phyloP scores from a whole-genome alignment of 148 eudicot genomes.

The Camellia granthamiana region DNA sequence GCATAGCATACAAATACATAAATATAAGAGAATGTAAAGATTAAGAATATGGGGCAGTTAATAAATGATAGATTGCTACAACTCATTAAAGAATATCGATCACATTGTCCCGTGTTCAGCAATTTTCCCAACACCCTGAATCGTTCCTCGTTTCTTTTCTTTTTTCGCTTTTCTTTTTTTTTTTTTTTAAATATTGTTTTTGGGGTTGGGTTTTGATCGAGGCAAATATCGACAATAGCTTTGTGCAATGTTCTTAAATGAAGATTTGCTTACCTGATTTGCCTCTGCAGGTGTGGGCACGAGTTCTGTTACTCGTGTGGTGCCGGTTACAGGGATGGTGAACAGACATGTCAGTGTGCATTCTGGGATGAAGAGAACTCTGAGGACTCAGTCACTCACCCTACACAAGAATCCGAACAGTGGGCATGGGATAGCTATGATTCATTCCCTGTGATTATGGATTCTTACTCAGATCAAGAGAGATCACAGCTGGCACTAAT shows the following conservation, averaged over 20 bases:
- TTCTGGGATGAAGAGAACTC: constrained; percentile 52
- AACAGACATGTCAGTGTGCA: constrained; percentile 63
- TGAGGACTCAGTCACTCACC: constrained; percentile 24
- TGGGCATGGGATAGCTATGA: constrained; percentile 81
- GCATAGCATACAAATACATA: too few relatives aligned
- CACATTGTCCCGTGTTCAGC: too few relatives aligned
- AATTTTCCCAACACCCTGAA: too few relatives aligned
- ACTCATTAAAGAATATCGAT: too few relatives aligned
- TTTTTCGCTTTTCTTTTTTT: too few relatives aligned
- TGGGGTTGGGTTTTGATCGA: too few relatives aligned
- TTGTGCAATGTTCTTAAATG: background rate
- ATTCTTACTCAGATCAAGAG: constrained; percentile 83
- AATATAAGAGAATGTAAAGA: too few relatives aligned
- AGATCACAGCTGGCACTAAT: constrained; percentile 83
- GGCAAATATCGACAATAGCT: too few relatives aligned
- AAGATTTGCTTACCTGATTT: background rate
- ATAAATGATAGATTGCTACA: too few relatives aligned
- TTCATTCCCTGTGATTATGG: constrained; percentile 56
- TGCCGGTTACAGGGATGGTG: constrained; percentile 44
- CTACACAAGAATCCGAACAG: constrained; percentile 49
- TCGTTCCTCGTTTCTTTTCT: too few relatives aligned
- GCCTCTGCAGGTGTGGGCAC: constrained; percentile 62
- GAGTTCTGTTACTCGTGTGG: constrained; percentile 86
- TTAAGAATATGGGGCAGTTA: too few relatives aligned
- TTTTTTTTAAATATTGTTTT: too few relatives aligned